phyloP scores from a whole-genome alignment of 1,284 basidiomycete species.

The Marasmius fiardii region DNA sequence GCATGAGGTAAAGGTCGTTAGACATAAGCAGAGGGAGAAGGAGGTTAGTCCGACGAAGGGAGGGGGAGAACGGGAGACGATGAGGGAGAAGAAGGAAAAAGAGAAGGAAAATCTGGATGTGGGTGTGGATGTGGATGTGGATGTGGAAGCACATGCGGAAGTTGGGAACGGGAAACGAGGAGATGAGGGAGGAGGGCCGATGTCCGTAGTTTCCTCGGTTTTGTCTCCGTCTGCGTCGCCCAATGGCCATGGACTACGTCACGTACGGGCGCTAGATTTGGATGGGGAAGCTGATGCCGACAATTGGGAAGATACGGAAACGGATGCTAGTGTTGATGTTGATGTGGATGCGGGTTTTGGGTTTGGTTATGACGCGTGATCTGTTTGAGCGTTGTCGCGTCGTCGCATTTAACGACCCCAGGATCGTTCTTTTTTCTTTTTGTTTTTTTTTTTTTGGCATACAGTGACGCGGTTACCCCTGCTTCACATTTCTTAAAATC shows the following conservation, averaged over 20 bases:
- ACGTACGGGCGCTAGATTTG: no score
- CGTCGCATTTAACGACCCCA: no score
- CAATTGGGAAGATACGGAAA: neutral
- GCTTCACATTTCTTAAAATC: no score
- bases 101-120: constrained; percentile 4
- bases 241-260: neutral
- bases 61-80: neutral
- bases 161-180: no score
- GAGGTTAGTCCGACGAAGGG: neutral
- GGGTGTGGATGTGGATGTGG: no score
- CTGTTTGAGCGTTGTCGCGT: no score
- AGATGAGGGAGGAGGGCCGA: neutral
- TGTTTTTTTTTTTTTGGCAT: neutral
- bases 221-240: neutral
- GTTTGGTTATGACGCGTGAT: constrained; percentile 1
- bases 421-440: neutral
- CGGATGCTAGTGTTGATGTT: constrained; percentile 23
- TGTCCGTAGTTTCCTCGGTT: neutral
- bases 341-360: constrained; percentile 19
- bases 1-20: constrained; percentile 55
- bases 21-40: no score
- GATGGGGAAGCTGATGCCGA: neutral
- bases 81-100: constrained; percentile 3
- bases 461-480: neutral
- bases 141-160: neutral